phyloP scores from a whole-genome alignment of 2,329 filamentous ascomycete species.

The Talaromyces sp. region DNA sequence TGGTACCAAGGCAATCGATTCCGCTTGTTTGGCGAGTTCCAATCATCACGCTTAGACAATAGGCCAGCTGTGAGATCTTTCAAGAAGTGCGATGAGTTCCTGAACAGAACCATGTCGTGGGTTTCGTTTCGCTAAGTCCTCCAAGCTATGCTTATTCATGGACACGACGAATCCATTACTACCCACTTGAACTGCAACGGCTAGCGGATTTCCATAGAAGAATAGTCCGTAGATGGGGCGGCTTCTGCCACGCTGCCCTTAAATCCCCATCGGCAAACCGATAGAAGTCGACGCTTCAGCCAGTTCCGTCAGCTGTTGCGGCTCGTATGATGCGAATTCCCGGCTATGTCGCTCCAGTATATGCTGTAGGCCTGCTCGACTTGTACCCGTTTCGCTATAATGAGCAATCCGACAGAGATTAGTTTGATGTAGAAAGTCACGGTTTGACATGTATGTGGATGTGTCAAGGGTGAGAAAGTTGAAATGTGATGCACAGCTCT shows the following conservation, averaged over 20 bases:
- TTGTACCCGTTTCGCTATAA: too few species aligned
- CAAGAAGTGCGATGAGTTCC: neutral
- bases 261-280: neutral
- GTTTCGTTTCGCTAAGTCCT: neutral
- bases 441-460: too few species aligned
- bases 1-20: too few species aligned
- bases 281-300: neutral
- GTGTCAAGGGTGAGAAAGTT: too few species aligned
- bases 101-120: neutral
- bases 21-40: neutral
- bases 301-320: neutral
- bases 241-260: neutral
- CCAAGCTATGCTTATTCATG: neutral
- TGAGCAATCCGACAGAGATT: too few species aligned
- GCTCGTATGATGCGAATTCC: neutral
- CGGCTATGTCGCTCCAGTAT: too few species aligned
- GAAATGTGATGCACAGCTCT: too few species aligned
- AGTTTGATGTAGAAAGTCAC: too few species aligned
- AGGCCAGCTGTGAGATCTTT: neutral
- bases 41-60: neutral
- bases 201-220: neutral
- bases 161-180: neutral
- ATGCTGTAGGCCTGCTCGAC: too few species aligned
- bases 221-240: too few species aligned
- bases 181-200: neutral